Conservation (phyloP, 352 stramenopile species). For the Globisporangium polare region DNA sequence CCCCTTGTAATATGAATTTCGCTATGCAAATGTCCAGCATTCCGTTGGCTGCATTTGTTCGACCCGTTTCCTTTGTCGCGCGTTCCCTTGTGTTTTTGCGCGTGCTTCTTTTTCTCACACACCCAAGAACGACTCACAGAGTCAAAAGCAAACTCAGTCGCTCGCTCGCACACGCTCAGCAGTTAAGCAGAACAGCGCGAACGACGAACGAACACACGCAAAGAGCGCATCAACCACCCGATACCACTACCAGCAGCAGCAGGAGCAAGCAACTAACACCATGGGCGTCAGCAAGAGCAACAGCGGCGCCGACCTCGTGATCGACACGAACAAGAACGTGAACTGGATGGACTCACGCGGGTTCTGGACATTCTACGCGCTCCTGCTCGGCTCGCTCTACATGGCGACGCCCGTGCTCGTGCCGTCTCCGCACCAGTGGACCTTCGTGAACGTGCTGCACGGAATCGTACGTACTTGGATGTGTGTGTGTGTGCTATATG, state of each 20-base stretch:
- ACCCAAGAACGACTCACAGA: neutral
- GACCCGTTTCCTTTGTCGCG: neutral
- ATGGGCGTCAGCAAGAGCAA: conserved; percentile 6
- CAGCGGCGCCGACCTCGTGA: conserved; percentile 25
- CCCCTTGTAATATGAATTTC: too few relatives aligned
- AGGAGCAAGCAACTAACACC: conserved; percentile 21
- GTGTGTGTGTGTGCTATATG: neutral
- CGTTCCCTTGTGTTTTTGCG: neutral
- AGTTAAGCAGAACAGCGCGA: neutral
- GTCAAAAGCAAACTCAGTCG: neutral
- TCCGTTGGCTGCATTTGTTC: too few relatives aligned
- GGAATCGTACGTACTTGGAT: conserved; percentile 62
- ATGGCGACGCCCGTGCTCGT: conserved; percentile 77
- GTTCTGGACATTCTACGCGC: conserved; percentile 86
- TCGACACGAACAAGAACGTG: conserved; percentile 89
- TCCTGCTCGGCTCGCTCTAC: conserved; percentile 74
- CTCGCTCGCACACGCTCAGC: neutral
- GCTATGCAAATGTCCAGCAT: too few relatives aligned
- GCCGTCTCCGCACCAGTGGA: conserved; percentile 65
- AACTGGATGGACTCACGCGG: conserved; percentile 89
- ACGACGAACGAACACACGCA: conserved; percentile 3
- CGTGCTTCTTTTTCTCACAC: conserved; percentile 11
- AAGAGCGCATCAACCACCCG: conserved; percentile 4
- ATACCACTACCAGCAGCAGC: neutral
- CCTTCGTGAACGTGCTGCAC: conserved; percentile 83